Evolutionary conservation across 768 basidiomycete species (phyloP), one percentile per base, ranked within the genome.

Genomic region (Dentipellis fragilis): DNA sequence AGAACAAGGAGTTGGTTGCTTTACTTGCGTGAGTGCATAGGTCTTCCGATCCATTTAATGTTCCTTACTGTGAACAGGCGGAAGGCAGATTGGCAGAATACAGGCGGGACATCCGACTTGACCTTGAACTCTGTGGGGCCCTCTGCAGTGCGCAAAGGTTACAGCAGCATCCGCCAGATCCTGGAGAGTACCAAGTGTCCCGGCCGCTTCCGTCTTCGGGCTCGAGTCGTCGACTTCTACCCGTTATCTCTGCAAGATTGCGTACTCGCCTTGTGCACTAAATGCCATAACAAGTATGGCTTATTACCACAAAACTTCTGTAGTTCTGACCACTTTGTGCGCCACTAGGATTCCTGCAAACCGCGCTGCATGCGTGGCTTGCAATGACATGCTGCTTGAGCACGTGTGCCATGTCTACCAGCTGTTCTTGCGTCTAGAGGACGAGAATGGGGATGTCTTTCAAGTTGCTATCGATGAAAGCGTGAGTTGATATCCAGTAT

Each of bases 401-500:
- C 49, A 47, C 45, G 38, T 54, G 10, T n/a, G n/a, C 4, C 35
- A 54, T 23, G 6, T 37, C 7, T 61, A 51, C 48, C 53, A 55
- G 29, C 42, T 62, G 23, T 58, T 62, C 35, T 19, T 62, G 2
- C 56, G 53, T 16, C 46, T 62, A 10, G 51, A 62, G 51, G 61
- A 62, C 11, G 61, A 62, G 11, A 39, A 46, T 10, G 47, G 38
- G 8, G 19, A 40, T 1, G 54, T 51, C 6, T 40, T 62, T 11
- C 52, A 48, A n/a, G 61, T 54, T 21, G 19, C 37, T 0, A 59
- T 60, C 2, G 61, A 62, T 14, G 51, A 60, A 38, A 57, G 58
- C 7, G 61, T 60, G 40, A 19, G 61, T 38, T 21, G 6, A 29
- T 29, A 3, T 29, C 23, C 45, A n/a, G 10, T 21, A 6, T 45